Base-by-base conservation (phyloP, 139 green algal genomes). In the Deuterostichococcus epilithicus region DNA sequence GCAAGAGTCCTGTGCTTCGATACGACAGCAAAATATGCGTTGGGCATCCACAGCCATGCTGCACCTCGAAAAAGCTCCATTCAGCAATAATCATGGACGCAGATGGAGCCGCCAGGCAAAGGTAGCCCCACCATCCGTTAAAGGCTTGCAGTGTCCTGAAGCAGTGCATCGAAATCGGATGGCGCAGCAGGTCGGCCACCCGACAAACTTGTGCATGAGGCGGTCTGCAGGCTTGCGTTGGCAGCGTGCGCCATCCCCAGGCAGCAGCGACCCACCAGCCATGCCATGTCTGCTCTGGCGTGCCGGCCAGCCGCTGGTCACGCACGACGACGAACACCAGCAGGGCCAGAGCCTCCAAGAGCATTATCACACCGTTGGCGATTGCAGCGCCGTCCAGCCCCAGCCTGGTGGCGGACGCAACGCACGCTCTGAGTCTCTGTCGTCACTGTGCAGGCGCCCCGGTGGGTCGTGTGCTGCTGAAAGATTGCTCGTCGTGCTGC, bases 371-470 rank as follows among this genome's bases (percentile, higher is more conserved):
- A 5, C 86, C 58, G 69, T 87, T 85, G 0, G 89, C 89, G 33
- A 79, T 28, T 8, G 87, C 89, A 2, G 88, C 88, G 33, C 89
- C 89, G 36, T 90, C 83, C 35, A 93, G 72, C 15, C 89, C 88
- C 78, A 79, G 28, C 8, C 52, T 63, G 52, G 18, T 63, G 52
- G 18, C 20, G 18, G 28, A 28, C 42, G 42, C 10, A 52, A 52
- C 42, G 13, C 42, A 13, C 10, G 13, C 42, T 52, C 10, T 13
- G 8, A 23, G 42, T 52, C 42, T 52, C 13, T 13, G 42, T 52
- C 42, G 13, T 8, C n/a, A n/a, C n/a, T n/a, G n/a, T n/a, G n/a
- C n/a, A n/a, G n/a, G n/a, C n/a, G n/a, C n/a, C n/a, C n/a, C n/a
- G n/a, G n/a, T n/a, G n/a, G n/a, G n/a, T n/a, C n/a, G n/a, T n/a